These are phyloP conservation scores for Penicillium nordicum DNA, from an alignment of 2,329 filamentous ascomycete genomes.

Conservation along the genomic window DNA sequence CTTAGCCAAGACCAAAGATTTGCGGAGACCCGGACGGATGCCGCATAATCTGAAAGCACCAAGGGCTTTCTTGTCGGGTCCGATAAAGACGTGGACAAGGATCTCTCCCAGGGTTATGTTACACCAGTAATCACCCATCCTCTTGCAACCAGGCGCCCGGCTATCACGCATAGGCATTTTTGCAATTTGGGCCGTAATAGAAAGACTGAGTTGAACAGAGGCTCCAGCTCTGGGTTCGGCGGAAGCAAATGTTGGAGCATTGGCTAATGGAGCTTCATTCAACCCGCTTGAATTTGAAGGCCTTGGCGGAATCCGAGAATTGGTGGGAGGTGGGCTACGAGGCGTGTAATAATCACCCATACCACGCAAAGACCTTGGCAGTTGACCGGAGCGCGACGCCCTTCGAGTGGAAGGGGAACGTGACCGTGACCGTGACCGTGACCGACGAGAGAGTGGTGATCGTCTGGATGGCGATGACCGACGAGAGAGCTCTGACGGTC, in stretches of 20 bases:
- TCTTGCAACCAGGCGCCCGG: not conserved
- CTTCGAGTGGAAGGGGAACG: not conserved
- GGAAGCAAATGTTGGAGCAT: too few relatives aligned
- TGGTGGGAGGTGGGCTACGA: not conserved
- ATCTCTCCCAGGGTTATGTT: not conserved
- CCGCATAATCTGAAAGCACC: slow-evolving; percentile 4
- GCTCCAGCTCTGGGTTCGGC: not conserved
- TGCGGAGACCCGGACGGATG: not conserved
- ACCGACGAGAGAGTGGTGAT: not conserved
- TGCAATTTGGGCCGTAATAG: not conserved
- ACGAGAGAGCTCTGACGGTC: not conserved
- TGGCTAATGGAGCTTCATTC: not conserved
- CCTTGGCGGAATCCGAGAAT: not conserved
- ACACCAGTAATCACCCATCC: not conserved
- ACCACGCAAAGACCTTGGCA: not conserved
- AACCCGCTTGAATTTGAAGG: not conserved
- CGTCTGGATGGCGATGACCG: not conserved
- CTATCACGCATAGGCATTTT: not conserved
- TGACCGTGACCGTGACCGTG: not conserved
- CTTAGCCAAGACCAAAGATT: not conserved
- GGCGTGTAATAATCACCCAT: not conserved
- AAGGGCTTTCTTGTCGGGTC: not conserved
- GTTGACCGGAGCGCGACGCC: not conserved
- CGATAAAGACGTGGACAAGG: not conserved
- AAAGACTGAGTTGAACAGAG: not conserved